Conservation (phyloP, 2,329 filamentous ascomycete genomes). For the Fusarium proliferatum region DNA sequence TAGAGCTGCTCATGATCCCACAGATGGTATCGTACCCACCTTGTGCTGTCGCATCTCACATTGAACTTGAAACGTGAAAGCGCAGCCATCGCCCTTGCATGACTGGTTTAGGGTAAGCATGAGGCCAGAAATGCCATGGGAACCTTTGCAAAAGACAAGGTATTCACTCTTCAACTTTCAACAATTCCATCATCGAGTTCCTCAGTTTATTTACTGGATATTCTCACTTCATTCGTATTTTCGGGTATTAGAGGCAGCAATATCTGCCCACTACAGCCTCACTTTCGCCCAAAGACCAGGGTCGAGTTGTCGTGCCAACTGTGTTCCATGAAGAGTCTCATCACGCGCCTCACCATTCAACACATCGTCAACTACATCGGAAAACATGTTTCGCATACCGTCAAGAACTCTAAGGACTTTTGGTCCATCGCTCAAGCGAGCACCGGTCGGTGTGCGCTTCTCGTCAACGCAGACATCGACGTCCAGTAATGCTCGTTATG, state of each 20-base stretch:
- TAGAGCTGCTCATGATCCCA: neutral
- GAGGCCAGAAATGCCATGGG: neutral
- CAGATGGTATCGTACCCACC: accelerated
- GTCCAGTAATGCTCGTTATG: neutral
- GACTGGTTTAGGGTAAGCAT: neutral
- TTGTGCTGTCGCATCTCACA: neutral
- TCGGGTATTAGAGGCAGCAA: accelerated
- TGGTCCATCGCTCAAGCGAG: slow-evolving; percentile 3
- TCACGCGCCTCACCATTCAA: neutral
- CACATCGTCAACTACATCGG: neutral
- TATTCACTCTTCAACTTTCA: too few relatives aligned
- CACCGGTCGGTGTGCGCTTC: slow-evolving; percentile 9
- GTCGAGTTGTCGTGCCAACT: slow-evolving; percentile 12
- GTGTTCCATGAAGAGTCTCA: neutral
- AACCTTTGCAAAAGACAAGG: neutral
- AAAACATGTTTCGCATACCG: slow-evolving; percentile 30
- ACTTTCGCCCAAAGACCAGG: neutral
- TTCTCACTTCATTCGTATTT: neutral
- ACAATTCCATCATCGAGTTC: neutral
- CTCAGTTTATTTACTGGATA: too few relatives aligned
- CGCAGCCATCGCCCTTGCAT: neutral
- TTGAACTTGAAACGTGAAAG: neutral
- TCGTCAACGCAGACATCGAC: slow-evolving; percentile 24
- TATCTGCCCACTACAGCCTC: neutral
- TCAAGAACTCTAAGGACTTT: neutral